Evolutionary conservation across 1,284 basidiomycete genomes (phyloP).

Genomic region (Ganoderma boninense): DNA sequence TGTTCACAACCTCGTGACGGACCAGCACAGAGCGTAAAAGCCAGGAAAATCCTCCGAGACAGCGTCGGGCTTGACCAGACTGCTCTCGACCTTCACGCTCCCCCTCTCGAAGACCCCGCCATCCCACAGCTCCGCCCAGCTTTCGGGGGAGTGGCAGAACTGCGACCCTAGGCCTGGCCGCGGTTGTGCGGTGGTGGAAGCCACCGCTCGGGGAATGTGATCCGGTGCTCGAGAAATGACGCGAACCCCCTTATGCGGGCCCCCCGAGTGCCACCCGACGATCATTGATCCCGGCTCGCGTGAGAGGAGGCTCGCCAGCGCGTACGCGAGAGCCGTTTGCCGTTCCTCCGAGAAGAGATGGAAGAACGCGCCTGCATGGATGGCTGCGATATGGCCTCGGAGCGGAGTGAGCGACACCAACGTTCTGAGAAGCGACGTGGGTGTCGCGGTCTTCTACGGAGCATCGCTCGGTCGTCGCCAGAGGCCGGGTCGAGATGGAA

Average conservation of each 20-base stretch:
- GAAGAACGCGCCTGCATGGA: constrained; percentile 55
- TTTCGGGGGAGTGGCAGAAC: constrained; percentile 32
- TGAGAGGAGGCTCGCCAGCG: constrained; percentile 49
- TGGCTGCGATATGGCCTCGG: constrained; percentile 50
- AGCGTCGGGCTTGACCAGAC: neutral
- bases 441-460: neutral
- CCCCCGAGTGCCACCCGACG: constrained; percentile 41
- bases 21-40: neutral
- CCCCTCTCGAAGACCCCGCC: constrained; percentile 46
- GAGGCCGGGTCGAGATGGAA: constrained; percentile 37
- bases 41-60: neutral
- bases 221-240: neutral
- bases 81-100: constrained; percentile 42
- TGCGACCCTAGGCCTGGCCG: neutral
- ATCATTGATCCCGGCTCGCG: constrained; percentile 44
- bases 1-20: constrained; percentile 9
- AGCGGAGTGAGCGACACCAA: constrained; percentile 51
- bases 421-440: constrained; percentile 39
- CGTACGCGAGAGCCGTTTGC: constrained; percentile 49
- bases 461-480: neutral
- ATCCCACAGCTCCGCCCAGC: constrained; percentile 51
- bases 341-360: constrained; percentile 54
- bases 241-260: constrained; percentile 27
- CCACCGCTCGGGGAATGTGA: neutral
- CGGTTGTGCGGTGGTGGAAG: neutral